Evolutionary conservation across 768 basidiomycete genomes (phyloP).

Genomic region (Leccinum disarticulatum): DNA sequence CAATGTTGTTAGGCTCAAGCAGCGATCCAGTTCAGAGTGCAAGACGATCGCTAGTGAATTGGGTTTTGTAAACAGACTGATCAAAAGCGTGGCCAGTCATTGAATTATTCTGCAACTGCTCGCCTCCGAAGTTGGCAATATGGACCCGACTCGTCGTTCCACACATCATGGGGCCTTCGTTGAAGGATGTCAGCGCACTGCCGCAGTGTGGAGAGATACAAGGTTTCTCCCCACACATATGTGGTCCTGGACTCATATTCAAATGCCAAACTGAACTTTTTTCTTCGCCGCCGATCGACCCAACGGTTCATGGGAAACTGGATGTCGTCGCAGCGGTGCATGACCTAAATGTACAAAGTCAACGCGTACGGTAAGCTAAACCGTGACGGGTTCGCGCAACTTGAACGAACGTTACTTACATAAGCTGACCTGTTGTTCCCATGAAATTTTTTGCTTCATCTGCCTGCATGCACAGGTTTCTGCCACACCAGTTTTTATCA

Average conservation of each 20-base stretch:
- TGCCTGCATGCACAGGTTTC: neutral
- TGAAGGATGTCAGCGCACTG: neutral
- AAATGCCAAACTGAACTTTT: constrained; percentile 6
- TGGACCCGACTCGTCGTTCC: neutral
- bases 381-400: neutral
- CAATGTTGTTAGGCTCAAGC: neutral
- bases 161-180: neutral
- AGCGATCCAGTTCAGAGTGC: constrained; percentile 7
- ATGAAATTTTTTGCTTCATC: constrained; percentile 3
- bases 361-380: neutral
- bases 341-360: neutral
- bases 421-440: neutral
- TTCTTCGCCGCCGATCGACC: neutral
- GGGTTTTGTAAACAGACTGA: constrained; percentile 1
- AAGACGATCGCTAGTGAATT: constrained; percentile 11
- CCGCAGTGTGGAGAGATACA: neutral
- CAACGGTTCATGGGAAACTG: neutral
- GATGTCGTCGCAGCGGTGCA: neutral
- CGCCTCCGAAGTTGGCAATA: neutral
- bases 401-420: neutral
- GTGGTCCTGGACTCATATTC: neutral
- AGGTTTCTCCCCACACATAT: neutral
- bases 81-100: neutral
- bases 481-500: constrained; percentile 10
- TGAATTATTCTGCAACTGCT: neutral